A percentile compares a stretch with the other conserved stretches of the same genome.
These are phyloP conservation scores for Fusarium poae DNA, from an alignment of 2,329 filamentous ascomycete genomes.

Conservation along the genomic window DNA sequence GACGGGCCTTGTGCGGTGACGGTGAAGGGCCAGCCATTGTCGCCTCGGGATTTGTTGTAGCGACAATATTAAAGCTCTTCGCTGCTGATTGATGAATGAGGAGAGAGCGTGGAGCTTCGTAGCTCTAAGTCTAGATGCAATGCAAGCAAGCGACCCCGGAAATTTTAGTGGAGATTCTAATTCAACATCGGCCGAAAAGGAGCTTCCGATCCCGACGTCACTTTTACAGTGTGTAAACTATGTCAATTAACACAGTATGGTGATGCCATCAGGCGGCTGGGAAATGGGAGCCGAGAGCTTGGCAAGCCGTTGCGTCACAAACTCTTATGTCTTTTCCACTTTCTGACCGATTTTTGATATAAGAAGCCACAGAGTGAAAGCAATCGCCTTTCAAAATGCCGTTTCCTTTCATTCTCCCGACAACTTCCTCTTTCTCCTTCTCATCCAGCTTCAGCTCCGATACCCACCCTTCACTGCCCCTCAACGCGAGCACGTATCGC, in stretches of 20 bases:
- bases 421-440: slow-evolving; percentile 88
- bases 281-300: slow-evolving; percentile 35
- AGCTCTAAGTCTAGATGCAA: slow-evolving; percentile 25
- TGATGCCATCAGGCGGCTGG: slow-evolving; percentile 39
- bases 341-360: neutral
- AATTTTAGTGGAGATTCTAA: slow-evolving; percentile 41
- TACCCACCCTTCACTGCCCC: slow-evolving; percentile 89
- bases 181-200: slow-evolving; percentile 30
- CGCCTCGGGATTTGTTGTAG: slow-evolving; percentile 47
- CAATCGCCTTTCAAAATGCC: slow-evolving; percentile 73
- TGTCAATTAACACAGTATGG: slow-evolving; percentile 34
- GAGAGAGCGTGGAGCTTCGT: slow-evolving; percentile 35
- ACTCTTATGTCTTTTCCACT: slow-evolving; percentile 1
- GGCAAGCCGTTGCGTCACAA: slow-evolving; percentile 32
- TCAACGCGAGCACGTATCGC: slow-evolving; percentile 84
- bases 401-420: slow-evolving; percentile 88
- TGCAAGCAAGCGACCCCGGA: slow-evolving; percentile 33
- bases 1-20: slow-evolving; percentile 71
- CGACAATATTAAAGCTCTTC: slow-evolving; percentile 20
- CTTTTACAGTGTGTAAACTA: slow-evolving; percentile 9
- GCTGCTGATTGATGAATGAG: slow-evolving; percentile 27
- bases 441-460: slow-evolving; percentile 80
- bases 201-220: slow-evolving; percentile 44
- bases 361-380: neutral
- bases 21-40: slow-evolving; percentile 67